phyloP scores from a whole-genome alignment of 2,329 filamentous ascomycete species.

The Dactylellina sp. region DNA sequence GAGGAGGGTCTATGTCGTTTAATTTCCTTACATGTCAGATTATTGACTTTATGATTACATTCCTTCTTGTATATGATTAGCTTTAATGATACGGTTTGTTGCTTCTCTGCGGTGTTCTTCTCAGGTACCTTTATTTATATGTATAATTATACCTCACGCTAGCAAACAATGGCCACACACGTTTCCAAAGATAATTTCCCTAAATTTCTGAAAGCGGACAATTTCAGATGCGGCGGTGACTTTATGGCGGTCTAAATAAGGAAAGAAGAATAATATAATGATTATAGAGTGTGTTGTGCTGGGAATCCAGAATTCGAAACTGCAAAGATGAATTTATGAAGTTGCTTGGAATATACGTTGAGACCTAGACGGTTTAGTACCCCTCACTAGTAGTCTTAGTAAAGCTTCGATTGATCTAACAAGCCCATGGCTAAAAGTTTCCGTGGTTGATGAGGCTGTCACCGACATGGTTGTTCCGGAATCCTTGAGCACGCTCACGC shows the following conservation, averaged over 20 bases:
- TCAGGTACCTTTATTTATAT: not conserved
- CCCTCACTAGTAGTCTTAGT: not conserved
- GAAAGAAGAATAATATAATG: too few species aligned
- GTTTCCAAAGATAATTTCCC: too few species aligned
- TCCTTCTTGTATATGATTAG: slow-evolving; percentile 23
- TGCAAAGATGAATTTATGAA: too few species aligned
- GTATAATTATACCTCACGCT: too few species aligned
- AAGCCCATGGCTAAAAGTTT: not conserved
- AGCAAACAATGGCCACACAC: too few species aligned
- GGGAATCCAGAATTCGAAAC: too few species aligned
- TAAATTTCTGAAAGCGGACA: too few species aligned
- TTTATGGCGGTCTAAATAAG: too few species aligned
- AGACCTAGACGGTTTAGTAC: not conserved
- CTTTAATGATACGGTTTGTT: not conserved
- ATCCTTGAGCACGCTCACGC: not conserved
- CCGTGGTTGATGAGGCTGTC: not conserved
- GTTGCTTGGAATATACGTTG: too few species aligned
- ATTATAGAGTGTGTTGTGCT: too few species aligned
- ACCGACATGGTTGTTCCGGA: not conserved
- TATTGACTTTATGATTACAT: slow-evolving; percentile 2
- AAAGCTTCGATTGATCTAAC: not conserved
- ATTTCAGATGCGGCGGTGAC: too few species aligned
- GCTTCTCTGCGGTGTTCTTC: not conserved
- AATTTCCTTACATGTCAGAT: not conserved
- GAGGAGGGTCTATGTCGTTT: not conserved